Base-by-base conservation (phyloP, 108 stramenopile species). In the Fragilaria crotonensis region DNA sequence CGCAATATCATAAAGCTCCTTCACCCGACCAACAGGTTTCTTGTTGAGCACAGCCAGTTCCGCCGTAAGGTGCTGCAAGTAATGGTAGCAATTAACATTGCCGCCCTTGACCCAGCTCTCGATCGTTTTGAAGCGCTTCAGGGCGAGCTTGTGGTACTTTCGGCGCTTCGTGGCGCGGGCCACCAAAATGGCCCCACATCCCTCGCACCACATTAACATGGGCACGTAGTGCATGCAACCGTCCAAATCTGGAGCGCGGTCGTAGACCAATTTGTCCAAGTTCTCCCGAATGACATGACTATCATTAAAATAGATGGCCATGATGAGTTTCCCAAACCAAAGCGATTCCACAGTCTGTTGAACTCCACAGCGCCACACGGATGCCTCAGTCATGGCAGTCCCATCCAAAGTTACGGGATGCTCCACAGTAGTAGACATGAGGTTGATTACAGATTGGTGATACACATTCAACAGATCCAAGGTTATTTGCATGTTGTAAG, bases 361-460 rank as follows among this genome's bases (percentile, higher is more conserved):
- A 14, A 41, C 14, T 41, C 36, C 36, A 41, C 36, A 41, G 14
- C 36, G 7, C 36, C 7, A 41, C 7, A 41, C 14, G 7, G 36
- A 41, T 11, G 7, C 14, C 14, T 41, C 36, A 11, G 36, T 20
- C 31, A 75, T 56, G 22, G 33, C 64, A 2, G 45, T 59, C 4
- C 63, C 67, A 14, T 51, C 30, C 29, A 68, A 33, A 44, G 44
- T 1, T 7, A 60, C 55, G 32, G 73, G 73, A 47, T 64, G 26
- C 3, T 33, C 0, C 25, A 5, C 5, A 1, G 47, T 48, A 61
- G 64, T 14, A 41, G 7, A 11, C 36, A 14, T 41, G 7, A 69
- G 63, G 25, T 68, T 69, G 11, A 65, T 0, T 30, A 75, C 64
- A n/a, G 57, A 25, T 59, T 75, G 73, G 0, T 50, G 66, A 11